phyloP scores from a whole-genome alignment of 345 rosid genomes.

The Hevea brasiliensis region DNA sequence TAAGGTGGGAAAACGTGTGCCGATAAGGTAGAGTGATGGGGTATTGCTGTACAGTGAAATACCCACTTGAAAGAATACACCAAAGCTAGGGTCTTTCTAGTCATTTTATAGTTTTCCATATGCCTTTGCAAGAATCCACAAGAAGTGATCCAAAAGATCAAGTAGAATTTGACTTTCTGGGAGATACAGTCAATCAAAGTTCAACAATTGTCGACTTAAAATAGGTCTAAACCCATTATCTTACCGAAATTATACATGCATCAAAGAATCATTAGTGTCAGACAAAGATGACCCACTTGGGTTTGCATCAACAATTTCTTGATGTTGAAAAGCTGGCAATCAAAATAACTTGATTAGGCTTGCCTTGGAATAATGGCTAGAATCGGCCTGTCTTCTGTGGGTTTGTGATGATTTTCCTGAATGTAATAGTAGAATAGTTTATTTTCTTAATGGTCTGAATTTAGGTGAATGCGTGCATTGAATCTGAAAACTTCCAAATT shows the following conservation, averaged over 20 bases:
- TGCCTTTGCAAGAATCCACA: conserved; percentile 15
- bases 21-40: conserved; percentile 46
- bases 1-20: conserved; percentile 27
- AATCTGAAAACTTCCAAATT: background rate
- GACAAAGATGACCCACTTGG: conserved; percentile 11
- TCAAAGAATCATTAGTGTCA: background rate
- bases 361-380: background rate
- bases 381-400: background rate
- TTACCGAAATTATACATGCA: conserved; percentile 18
- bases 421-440: background rate
- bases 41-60: conserved; percentile 20
- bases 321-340: background rate
- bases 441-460: background rate
- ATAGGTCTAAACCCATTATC: conserved; percentile 38
- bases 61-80: conserved; percentile 26
- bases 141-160: conserved; percentile 23
- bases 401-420: conserved; percentile 1
- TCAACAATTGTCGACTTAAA: conserved; percentile 25
- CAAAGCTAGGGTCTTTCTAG: conserved; percentile 23
- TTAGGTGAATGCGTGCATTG: conserved; percentile 1
- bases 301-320: background rate
- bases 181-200: conserved; percentile 23
- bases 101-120: conserved; percentile 11
- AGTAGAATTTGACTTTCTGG: conserved; percentile 36
- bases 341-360: background rate